phyloP scores from a whole-genome alignment of 441 rosid genomes.

The Aquilaria agallochum region DNA sequence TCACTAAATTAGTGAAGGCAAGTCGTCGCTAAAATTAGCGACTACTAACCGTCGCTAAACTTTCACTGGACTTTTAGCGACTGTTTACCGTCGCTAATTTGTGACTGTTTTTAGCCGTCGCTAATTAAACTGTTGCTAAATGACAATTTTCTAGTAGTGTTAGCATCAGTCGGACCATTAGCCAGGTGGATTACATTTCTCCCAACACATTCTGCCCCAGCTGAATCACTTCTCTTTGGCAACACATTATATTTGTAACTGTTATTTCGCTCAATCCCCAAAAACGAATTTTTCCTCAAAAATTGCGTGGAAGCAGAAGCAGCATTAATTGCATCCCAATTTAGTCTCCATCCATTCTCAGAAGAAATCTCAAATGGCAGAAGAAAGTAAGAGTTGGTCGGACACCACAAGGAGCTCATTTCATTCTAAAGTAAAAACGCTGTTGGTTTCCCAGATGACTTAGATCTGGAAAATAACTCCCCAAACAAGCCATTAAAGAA shows the following conservation, averaged over 20 bases:
- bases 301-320: constrained; percentile 51
- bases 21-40: no score
- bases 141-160: constrained; percentile 2
- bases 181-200: constrained; percentile 51
- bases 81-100: no score
- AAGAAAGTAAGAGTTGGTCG: constrained; percentile 70
- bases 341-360: constrained; percentile 34
- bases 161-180: constrained; percentile 31
- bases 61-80: no score
- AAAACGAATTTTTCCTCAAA: constrained; percentile 37
- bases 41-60: no score
- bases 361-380: constrained; percentile 56
- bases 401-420: constrained; percentile 55
- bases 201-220: constrained; percentile 23
- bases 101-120: no score
- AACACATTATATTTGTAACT: constrained; percentile 23
- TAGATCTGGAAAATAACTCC: constrained; percentile 54
- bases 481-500: constrained; percentile 90
- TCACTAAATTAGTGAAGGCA: no score
- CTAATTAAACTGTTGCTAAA: no score
- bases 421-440: constrained; percentile 61
- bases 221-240: constrained; percentile 11
- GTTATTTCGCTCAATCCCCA: constrained; percentile 19
- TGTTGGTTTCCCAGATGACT: constrained; percentile 41
- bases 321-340: constrained; percentile 63